Conservation (phyloP, 2,329 filamentous ascomycete genomes). For the Colletotrichum aenigma region DNA sequence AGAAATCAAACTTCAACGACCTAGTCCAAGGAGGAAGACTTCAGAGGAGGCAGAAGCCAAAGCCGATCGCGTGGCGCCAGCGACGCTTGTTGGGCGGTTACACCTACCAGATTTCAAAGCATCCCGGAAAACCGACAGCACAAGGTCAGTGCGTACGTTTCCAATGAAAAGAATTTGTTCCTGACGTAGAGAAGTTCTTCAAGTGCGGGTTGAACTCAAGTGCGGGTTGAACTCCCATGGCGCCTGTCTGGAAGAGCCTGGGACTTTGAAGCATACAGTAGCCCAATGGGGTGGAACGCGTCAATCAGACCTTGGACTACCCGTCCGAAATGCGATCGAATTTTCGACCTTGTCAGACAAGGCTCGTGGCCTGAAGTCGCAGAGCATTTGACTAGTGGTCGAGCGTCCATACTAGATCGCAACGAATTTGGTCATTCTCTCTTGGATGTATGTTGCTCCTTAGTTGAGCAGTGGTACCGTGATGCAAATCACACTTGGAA, state of each 20-base stretch:
- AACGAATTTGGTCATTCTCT: neutral
- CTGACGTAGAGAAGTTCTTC: neutral
- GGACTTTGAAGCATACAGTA: neutral
- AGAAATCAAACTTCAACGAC: too few relatives aligned
- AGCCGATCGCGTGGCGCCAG: neutral
- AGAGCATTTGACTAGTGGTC: accelerated
- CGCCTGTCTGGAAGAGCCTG: neutral
- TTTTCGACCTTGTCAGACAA: neutral
- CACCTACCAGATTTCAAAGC: neutral
- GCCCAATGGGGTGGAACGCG: neutral
- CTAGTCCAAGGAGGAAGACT: neutral
- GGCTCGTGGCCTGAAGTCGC: neutral
- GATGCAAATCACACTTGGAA: neutral
- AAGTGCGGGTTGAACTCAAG: neutral
- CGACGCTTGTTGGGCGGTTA: accelerated
- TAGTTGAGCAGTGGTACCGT: neutral
- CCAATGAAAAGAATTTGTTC: accelerated
- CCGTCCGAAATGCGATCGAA: neutral
- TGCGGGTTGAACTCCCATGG: neutral
- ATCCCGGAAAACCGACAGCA: neutral
- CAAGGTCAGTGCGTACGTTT: neutral
- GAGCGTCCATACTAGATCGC: neutral
- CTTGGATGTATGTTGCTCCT: neutral
- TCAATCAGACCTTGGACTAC: neutral
- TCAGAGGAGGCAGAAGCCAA: neutral